phyloP scores from a whole-genome alignment of 257 asterid species.

The Nicotiana tabacum region DNA sequence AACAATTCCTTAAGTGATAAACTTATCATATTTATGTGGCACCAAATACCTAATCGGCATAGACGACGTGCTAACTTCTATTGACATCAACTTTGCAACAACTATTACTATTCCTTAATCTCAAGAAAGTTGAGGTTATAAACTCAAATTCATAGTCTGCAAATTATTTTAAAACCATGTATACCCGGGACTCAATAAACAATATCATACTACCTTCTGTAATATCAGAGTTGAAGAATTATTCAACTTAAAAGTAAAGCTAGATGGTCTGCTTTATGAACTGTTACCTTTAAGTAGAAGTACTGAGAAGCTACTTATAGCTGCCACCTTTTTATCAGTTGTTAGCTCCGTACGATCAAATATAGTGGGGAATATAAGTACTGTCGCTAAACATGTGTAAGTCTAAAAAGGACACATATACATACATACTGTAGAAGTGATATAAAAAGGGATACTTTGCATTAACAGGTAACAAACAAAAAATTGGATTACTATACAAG shows the following conservation, averaged over 20 bases:
- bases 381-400: no score
- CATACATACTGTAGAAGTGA: no score
- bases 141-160: background rate
- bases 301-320: background rate
- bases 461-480: no score
- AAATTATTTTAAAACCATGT: background rate
- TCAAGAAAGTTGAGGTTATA: background rate
- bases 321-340: background rate
- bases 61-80: background rate
- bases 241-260: constrained; percentile 3
- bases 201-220: no score
- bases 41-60: background rate
- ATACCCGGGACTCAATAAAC: background rate
- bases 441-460: no score
- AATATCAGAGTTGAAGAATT: no score
- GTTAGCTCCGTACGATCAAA: background rate
- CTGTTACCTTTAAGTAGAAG: background rate
- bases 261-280: background rate
- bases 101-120: background rate
- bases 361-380: background rate
- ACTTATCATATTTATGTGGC: background rate
- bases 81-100: background rate
- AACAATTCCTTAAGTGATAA: background rate
- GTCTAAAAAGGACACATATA: no score
- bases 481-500: no score